phyloP scores from a whole-genome alignment of 2,329 filamentous ascomycete genomes.

The Nemania abortiva region DNA sequence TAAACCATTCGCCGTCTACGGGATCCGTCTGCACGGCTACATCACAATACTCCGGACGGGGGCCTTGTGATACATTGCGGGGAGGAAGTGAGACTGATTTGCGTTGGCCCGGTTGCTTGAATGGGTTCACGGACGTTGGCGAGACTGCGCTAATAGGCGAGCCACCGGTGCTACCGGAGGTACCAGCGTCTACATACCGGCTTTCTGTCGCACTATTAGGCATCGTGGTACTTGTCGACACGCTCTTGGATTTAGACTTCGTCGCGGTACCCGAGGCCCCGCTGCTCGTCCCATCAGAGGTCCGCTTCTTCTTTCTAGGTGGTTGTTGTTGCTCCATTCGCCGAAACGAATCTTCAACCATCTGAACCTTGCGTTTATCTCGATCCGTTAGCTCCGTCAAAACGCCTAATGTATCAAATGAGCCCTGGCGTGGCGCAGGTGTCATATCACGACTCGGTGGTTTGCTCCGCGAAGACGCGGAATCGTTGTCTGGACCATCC shows the following conservation, averaged over 20 bases:
- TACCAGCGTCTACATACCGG: slow-evolving; percentile 65
- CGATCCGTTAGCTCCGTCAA: slow-evolving; percentile 74
- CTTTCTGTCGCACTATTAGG: slow-evolving; percentile 54
- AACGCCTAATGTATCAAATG: slow-evolving; percentile 70
- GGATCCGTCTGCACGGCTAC: slow-evolving; percentile 67
- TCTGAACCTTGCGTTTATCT: slow-evolving; percentile 75
- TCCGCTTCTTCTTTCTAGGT: slow-evolving; percentile 71
- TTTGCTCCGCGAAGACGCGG: slow-evolving; percentile 70
- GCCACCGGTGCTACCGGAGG: slow-evolving; percentile 65
- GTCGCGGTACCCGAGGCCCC: slow-evolving; percentile 48
- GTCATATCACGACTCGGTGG: slow-evolving; percentile 75
- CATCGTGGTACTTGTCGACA: slow-evolving; percentile 36
- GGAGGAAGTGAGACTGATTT: slow-evolving; percentile 51
- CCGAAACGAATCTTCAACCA: slow-evolving; percentile 73
- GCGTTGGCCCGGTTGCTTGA: slow-evolving; percentile 48
- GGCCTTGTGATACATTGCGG: slow-evolving; percentile 55
- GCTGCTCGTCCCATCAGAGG: slow-evolving; percentile 64
- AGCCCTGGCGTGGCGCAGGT: slow-evolving; percentile 68
- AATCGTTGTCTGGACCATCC: slow-evolving; percentile 67
- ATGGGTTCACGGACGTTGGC: slow-evolving; percentile 50
- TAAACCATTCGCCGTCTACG: slow-evolving; percentile 66
- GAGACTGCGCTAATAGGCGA: slow-evolving; percentile 62
- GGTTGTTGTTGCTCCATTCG: slow-evolving; percentile 71
- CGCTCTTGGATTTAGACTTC: slow-evolving; percentile 55
- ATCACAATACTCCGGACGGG: slow-evolving; percentile 62